Percentiles rank a stretch among this genome's conserved stretches.
Evolutionary conservation across 2,329 filamentous ascomycete species (phyloP).

Genomic region (Monosporascus sp.): DNA sequence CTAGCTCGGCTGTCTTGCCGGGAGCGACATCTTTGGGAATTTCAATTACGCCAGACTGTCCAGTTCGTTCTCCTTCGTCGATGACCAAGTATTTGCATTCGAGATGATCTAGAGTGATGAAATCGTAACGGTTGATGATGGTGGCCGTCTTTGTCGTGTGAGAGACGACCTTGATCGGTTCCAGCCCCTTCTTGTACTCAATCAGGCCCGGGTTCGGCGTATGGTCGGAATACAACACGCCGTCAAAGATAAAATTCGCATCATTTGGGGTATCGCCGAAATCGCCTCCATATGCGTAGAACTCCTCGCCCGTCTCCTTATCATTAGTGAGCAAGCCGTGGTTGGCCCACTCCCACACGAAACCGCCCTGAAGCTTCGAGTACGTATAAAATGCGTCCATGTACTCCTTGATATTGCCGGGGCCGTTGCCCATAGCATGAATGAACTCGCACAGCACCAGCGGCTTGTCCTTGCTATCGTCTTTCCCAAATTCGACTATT

Average conservation of each 20-base stretch:
- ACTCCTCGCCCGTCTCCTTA: conserved; percentile 34
- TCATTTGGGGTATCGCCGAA: conserved; percentile 55
- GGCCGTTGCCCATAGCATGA: conserved; percentile 64
- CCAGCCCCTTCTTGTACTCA: conserved; percentile 42
- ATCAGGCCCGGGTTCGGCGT: conserved; percentile 36
- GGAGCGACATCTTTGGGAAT: conserved; percentile 21
- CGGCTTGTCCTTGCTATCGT: conserved; percentile 39
- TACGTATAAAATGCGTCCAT: conserved; percentile 55
- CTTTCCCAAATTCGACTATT: conserved; percentile 30
- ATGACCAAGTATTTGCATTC: conserved; percentile 25
- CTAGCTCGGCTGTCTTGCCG: conserved; percentile 20
- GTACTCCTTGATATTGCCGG: conserved; percentile 61
- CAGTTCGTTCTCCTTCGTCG: conserved; percentile 20
- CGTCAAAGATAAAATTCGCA: conserved; percentile 49
- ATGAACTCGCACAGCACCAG: conserved; percentile 47
- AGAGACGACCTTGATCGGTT: conserved; percentile 39
- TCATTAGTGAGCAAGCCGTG: conserved; percentile 42
- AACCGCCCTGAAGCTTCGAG: conserved; percentile 54
- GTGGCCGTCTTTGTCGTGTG: conserved; percentile 24
- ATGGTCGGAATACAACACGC: conserved; percentile 42
- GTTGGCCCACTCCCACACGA: conserved; percentile 57
- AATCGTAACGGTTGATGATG: conserved; percentile 37
- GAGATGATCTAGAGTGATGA: conserved; percentile 35
- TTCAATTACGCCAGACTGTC: conserved; percentile 16
- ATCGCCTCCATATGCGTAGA: conserved; percentile 51